Evolutionary conservation across 345 rosid genomes (phyloP).

Genomic region (Aquilaria sinensis): DNA sequence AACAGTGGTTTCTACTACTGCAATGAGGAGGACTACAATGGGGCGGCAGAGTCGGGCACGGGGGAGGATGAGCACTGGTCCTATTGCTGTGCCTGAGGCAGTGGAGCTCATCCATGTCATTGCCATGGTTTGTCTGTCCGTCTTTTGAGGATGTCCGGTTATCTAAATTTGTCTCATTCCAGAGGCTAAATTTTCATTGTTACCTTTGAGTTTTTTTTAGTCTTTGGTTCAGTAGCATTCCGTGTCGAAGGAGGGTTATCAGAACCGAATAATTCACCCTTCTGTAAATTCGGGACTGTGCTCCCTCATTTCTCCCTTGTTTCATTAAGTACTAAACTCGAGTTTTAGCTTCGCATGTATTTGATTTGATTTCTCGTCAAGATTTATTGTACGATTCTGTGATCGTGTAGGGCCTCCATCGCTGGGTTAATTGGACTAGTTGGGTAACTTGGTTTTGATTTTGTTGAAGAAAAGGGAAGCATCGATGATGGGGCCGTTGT

Average conservation of each 20-base stretch:
- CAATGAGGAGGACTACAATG: conserved; percentile 37
- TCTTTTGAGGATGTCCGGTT: conserved; percentile 15
- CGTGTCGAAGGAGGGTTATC: conserved; percentile 20
- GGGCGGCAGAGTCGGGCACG: conserved; percentile 25
- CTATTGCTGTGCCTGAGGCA: conserved; percentile 53
- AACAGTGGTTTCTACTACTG: conserved; percentile 56
- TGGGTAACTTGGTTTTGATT: background rate
- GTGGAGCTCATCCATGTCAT: background rate
- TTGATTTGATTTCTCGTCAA: background rate
- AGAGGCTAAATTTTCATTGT: background rate
- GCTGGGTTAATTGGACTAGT: background rate
- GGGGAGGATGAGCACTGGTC: conserved; percentile 71
- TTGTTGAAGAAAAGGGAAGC: conserved; percentile 1
- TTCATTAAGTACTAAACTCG: conserved; percentile 6
- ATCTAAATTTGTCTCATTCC: conserved; percentile 3
- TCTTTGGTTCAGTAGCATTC: conserved; percentile 24
- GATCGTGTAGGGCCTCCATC: conserved; percentile 27
- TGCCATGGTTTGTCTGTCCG: conserved; percentile 13
- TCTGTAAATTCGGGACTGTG: conserved; percentile 34
- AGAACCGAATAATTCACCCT: conserved; percentile 30
- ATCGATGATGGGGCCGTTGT: conserved; percentile 2
- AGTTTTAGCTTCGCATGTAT: conserved; percentile 4
- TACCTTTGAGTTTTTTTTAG: conserved; percentile 7
- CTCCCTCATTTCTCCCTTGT: conserved; percentile 16
- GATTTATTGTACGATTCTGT: conserved; percentile 10